Conservation (phyloP, 768 basidiomycete genomes). For the Suillus luteus region DNA sequence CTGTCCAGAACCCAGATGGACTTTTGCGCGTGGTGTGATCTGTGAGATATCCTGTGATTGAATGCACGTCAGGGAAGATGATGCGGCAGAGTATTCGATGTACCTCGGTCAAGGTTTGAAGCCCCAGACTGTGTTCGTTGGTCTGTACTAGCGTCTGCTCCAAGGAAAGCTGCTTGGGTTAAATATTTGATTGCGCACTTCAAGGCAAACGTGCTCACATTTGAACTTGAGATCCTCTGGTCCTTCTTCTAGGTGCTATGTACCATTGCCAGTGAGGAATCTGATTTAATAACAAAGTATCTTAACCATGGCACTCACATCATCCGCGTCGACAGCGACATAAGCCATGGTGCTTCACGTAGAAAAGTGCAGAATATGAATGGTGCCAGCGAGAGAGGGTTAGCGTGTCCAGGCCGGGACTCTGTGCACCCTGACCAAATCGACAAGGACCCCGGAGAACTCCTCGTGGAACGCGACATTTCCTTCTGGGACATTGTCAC, state of each 20-base stretch:
- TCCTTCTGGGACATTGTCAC: background rate
- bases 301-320: slow-evolving; percentile 43
- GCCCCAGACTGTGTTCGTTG: slow-evolving; percentile 27
- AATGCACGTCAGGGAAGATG: slow-evolving; percentile 2
- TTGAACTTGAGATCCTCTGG: slow-evolving; percentile 73
- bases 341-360: slow-evolving; percentile 54
- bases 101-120: slow-evolving; percentile 53
- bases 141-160: slow-evolving; percentile 39
- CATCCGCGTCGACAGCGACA: slow-evolving; percentile 70
- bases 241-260: slow-evolving; percentile 62
- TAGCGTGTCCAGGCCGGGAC: background rate
- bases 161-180: slow-evolving; percentile 54
- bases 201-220: slow-evolving; percentile 42
- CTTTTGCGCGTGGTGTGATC: slow-evolving; percentile 52
- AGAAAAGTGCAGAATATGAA: background rate
- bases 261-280: background rate
- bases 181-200: slow-evolving; percentile 1
- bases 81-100: slow-evolving; percentile 17
- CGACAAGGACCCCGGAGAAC: background rate
- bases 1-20: slow-evolving; percentile 67
- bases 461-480: background rate
- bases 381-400: background rate
- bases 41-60: slow-evolving; percentile 59
- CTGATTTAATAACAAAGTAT: background rate
- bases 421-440: slow-evolving; percentile 2